Evolutionary conservation across 257 asterid genomes (phyloP).

Genomic region (Nicotiana knightiana): DNA sequence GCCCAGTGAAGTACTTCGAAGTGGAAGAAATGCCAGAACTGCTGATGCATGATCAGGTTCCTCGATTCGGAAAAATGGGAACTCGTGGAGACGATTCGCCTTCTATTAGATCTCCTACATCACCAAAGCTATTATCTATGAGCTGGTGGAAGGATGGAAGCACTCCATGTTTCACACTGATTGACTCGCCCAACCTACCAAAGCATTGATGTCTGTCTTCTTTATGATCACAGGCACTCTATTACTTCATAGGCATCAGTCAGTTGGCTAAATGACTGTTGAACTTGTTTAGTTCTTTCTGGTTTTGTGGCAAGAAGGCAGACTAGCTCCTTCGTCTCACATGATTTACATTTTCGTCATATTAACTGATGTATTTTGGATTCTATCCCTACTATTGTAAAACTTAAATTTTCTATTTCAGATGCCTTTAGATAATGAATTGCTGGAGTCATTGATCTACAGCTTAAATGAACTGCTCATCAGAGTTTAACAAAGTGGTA

Average conservation of each 20-base stretch:
- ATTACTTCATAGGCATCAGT: not conserved
- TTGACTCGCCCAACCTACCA: constrained; percentile 33
- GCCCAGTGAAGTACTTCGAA: constrained; percentile 29
- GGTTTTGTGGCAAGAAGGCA: not conserved
- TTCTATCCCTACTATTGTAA: not conserved
- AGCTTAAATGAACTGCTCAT: not conserved
- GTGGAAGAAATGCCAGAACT: constrained; percentile 44
- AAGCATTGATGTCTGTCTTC: not conserved
- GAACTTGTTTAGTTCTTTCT: constrained; percentile 3
- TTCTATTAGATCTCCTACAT: constrained; percentile 39
- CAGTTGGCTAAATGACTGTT: not conserved
- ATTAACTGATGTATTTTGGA: not conserved
- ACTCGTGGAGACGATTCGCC: constrained; percentile 33
- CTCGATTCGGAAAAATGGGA: constrained; percentile 11
- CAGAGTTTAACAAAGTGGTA: not conserved
- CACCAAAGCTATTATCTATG: constrained; percentile 31
- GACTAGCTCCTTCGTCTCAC: not conserved
- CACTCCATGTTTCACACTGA: constrained; percentile 33
- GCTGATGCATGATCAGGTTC: constrained; percentile 18
- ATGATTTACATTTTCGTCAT: constrained; percentile 1
- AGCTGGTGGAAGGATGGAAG: constrained; percentile 51
- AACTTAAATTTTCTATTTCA: not conserved
- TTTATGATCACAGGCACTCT: not conserved
- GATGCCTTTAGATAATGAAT: not conserved
- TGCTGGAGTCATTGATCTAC: not conserved